Percentiles rank a stretch among this genome's conserved stretches.
Conservation (phyloP, 192 early-diverging fungal species). For the Haplosporangium gracile region DNA sequence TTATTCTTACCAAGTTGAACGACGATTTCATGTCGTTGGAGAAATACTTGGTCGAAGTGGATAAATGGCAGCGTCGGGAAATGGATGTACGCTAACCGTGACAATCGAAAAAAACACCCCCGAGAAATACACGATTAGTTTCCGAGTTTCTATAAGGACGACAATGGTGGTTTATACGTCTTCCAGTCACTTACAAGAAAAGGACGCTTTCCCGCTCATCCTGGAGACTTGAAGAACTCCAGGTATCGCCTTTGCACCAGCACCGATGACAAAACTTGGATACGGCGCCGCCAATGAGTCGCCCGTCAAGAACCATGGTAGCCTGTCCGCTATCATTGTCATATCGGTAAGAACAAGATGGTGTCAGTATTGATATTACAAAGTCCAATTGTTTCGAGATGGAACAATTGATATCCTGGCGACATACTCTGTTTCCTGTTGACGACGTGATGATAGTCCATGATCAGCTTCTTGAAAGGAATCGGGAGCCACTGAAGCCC, state of each 20-base stretch:
- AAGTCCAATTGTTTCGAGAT: background rate
- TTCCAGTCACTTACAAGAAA: slow-evolving; percentile 21
- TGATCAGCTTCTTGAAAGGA: slow-evolving; percentile 51
- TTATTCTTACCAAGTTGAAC: slow-evolving; percentile 39
- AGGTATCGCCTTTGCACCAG: slow-evolving; percentile 27
- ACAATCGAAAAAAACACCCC: background rate
- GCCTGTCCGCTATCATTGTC: slow-evolving; percentile 20
- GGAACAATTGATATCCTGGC: background rate
- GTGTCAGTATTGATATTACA: too few species aligned
- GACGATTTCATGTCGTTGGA: slow-evolving; percentile 38
- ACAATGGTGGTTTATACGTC: too few species aligned
- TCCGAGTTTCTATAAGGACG: background rate
- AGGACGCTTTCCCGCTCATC: slow-evolving; percentile 50
- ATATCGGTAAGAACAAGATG: too few species aligned
- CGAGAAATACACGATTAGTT: too few species aligned
- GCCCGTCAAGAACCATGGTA: slow-evolving; percentile 50
- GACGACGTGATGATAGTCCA: slow-evolving; percentile 52
- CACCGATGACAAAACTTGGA: slow-evolving; percentile 46
- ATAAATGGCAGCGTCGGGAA: slow-evolving; percentile 49
- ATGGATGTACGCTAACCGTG: slow-evolving; percentile 37
- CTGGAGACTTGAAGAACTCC: slow-evolving; percentile 43
- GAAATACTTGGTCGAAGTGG: slow-evolving; percentile 55
- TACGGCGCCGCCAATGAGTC: slow-evolving; percentile 35
- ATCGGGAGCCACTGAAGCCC: slow-evolving; percentile 53
- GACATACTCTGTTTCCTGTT: slow-evolving; percentile 34